Base-by-base conservation (phyloP, 768 basidiomycete species). In the Cystofilobasidium capitatum region DNA sequence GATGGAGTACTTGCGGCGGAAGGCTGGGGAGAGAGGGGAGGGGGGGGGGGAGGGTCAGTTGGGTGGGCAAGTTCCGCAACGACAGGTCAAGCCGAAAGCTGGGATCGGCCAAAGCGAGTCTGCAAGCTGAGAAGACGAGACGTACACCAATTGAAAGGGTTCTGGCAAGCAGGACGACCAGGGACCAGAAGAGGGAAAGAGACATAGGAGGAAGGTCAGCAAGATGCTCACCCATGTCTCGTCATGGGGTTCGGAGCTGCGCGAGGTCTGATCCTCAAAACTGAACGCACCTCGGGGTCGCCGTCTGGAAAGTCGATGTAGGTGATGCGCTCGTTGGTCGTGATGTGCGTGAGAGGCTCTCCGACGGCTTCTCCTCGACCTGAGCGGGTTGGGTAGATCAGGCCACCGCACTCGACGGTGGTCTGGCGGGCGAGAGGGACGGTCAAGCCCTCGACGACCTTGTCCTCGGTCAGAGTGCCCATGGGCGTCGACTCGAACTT, bases 121-220 rank as follows among this genome's bases (percentile, higher is more conserved):
- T 6, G 49, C 24, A 17, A 24, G 49, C 9, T n/a, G n/a, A n/a
- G n/a, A n/a, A n/a, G 49, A 8, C 22, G 49, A 24, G 49, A 55
- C 51, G 4, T 22, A 55, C 51, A 64, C 72, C 72, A 76, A 55
- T 76, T 76, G 72, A 74, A 75, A 1, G 75, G 75, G 45, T 76
- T 75, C 75, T 76, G 57, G 22, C 35, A 16, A 57, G 40, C 35
- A 61, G 13, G 39, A 61, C 17, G 42, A 22, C 36, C 40, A 7
- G 9, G 45, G 14, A 42, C 40, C 55, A 70, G 51, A 4, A 29
- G 10, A 39, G 12, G 8, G 35, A 9, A 35, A 29, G 4, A 45
- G 10, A 3, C 2, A 20, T 12, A 9, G 33, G 13, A 24, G 36
- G 40, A 33, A 36, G 17, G 45, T 16, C 45, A 40, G 40, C 20